These are phyloP conservation scores for Brettanomyces anomalus DNA, from an alignment of 805 yeast genomes.

Conservation along the genomic window DNA sequence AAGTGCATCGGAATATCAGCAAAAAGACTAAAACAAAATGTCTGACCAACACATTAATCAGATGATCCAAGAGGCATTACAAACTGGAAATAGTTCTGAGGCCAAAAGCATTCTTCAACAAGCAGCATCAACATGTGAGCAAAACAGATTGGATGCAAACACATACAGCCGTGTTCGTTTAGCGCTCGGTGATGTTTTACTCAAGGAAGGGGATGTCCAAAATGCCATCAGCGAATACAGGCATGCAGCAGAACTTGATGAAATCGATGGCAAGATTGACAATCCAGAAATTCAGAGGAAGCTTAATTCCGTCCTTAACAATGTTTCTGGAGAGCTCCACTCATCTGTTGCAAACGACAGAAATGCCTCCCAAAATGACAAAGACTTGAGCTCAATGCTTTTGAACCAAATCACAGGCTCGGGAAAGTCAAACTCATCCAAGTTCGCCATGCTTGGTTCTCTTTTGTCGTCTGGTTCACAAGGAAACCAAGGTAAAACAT, in stretches of 20 bases:
- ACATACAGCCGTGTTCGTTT: slow-evolving; percentile 24
- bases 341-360: slow-evolving; percentile 16
- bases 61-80: slow-evolving; percentile 13
- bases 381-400: slow-evolving; percentile 21
- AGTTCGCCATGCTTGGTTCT: slow-evolving; percentile 19
- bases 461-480: slow-evolving; percentile 10
- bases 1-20: too few relatives aligned
- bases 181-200: slow-evolving; percentile 19
- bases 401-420: slow-evolving; percentile 19
- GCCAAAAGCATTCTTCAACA: slow-evolving; percentile 12
- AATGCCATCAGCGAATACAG: slow-evolving; percentile 21
- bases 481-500: slow-evolving; percentile 4
- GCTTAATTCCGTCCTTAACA: slow-evolving; percentile 14
- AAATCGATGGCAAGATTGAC: slow-evolving; percentile 22
- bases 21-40: too few relatives aligned
- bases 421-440: slow-evolving; percentile 17
- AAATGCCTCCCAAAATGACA: slow-evolving; percentile 17
- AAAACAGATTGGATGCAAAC: slow-evolving; percentile 19
- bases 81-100: slow-evolving; percentile 6
- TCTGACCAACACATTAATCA: slow-evolving; percentile 12
- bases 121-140: slow-evolving; percentile 15
- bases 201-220: slow-evolving; percentile 15
- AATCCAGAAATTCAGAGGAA: slow-evolving; percentile 24
- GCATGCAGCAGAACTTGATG: slow-evolving; percentile 24
- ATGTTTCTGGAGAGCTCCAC: slow-evolving; percentile 17